Base-by-base conservation (phyloP, 2,329 filamentous ascomycete genomes). In the Calonectria fujianensis region DNA sequence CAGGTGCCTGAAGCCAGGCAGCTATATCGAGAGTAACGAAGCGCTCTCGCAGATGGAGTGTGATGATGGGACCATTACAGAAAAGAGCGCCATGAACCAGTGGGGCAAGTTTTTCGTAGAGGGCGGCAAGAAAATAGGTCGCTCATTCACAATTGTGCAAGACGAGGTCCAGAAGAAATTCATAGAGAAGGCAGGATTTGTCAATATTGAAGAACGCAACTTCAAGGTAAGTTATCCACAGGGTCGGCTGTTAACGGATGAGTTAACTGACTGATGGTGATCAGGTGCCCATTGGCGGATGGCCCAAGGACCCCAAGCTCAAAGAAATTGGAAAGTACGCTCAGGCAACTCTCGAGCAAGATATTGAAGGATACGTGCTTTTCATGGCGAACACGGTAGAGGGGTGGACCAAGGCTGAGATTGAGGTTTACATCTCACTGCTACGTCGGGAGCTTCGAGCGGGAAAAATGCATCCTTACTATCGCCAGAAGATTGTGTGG, bases 71-170 rank as follows among this genome's bases (percentile, higher is more conserved):
- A 74, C 10, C 1, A 73, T 79, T 29, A 52, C 59, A 0, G 64
- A 76, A 5, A 76, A 69, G 31, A 77, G 75, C 4, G 76, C 75
- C 0, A 78, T 79, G 76, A 50, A 69, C 5, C 77, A 79, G 6
- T 79, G 77, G 77, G 76, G 75, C 2, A 78, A 79, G 50, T 74
- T 78, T 54, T 78, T 79, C 2, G 61, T 78, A 0, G 73, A 79
- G 1, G 77, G 77, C 0, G 74, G 76, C 0, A 76, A 76, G 67
- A 77, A 74, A 45, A 74, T 77, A 0, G 77, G 75, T 0, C 69
- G 75, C 1, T 77, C 76, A 2, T 79, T 78, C 0, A 79, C 77
- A 0, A 54, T 79, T 1, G 70, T 79, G 0, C 75, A 76, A 0
- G 77, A 78, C 5, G 76, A 51, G 2, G 32, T 76, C 0, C 77